Base-by-base conservation (phyloP, 306 rosid genomes). In the Acacia melanoxylon region DNA sequence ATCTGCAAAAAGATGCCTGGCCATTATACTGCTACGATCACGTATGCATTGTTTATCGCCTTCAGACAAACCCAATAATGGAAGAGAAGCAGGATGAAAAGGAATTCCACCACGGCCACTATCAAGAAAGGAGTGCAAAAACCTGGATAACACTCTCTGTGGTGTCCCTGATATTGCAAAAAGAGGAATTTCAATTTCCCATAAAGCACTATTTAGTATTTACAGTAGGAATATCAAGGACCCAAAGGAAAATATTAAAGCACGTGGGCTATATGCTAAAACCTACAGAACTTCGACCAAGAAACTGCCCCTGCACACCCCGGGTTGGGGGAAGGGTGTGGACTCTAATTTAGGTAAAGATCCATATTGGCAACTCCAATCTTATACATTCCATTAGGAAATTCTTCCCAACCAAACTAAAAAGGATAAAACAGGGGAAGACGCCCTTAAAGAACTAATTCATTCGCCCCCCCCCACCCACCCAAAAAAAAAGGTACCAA, bases 1-100 rank as follows among this genome's bases (percentile, higher is more conserved):
- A 86, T 94, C 97, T 13, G 98, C 99, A 89, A 96, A 96, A 72
- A 96, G 88, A 84, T 96, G 99, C 19, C 99, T 86, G n/a, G 99
- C 98, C 99, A 96, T 96, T 83, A 96, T 92, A 91, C 98, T 92
- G 85, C 97, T 92, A 45, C 98, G 99, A 82, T 96, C 91, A 6
- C 92, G 94, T 81, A 96, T 96, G 86, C 99, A 96, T 74, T 89
- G 94, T 85, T 96, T 96, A 88, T 96, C 99, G 61, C 94, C 94
- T 81, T 91, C 91, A 75, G 99, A 96, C 83, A 96, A 86, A 85
- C 99, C 99, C 86, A 96, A 80, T 20, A 81, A 22, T 10, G 99
- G 99, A 77, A 96, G 96, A 69, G 94, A 84, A 79, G 97, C 75
- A 42, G 99, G 97, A 79, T 85, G 94, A 78, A 96, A 93, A 45